phyloP scores from a whole-genome alignment of 2,329 filamentous ascomycete species.

The Aschersonia sp. region DNA sequence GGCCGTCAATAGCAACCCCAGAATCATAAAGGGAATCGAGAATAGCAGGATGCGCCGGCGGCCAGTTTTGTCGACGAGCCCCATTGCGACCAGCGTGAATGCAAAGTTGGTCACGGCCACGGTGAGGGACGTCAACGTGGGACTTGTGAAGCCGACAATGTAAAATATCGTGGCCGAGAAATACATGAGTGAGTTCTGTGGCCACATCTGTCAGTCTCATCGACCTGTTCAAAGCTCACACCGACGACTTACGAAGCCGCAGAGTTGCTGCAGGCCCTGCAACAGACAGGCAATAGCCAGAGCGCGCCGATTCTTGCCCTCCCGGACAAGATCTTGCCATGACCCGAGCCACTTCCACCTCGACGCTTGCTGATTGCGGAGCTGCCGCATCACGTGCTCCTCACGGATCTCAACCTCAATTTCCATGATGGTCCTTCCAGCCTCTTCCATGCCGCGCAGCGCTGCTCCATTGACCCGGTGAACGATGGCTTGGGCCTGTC shows the following conservation, averaged over 20 bases:
- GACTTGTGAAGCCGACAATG: constrained; percentile 61
- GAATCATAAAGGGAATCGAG: constrained; percentile 72
- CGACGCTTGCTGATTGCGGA: constrained; percentile 14
- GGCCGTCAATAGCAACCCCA: constrained; percentile 56
- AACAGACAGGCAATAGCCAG: constrained; percentile 74
- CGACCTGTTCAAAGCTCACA: background rate
- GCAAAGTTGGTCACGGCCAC: constrained; percentile 74
- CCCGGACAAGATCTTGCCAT: constrained; percentile 39
- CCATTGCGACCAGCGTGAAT: constrained; percentile 61
- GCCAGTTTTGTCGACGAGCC: constrained; percentile 66
- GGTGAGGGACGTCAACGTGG: constrained; percentile 65
- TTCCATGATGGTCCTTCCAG: constrained; percentile 46
- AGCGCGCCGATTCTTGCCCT: constrained; percentile 56
- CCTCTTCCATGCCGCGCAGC: constrained; percentile 27
- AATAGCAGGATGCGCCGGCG: constrained; percentile 66
- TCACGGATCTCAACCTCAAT: constrained; percentile 66
- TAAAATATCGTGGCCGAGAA: constrained; percentile 74
- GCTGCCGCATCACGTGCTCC: constrained; percentile 39
- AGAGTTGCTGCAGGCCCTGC: constrained; percentile 78
- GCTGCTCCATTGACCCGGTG: constrained; percentile 43
- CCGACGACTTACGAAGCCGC: constrained; percentile 51
- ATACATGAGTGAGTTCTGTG: constrained; percentile 78
- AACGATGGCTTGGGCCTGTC: constrained; percentile 51
- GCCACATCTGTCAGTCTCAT: background rate
- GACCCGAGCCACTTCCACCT: constrained; percentile 25